Evolutionary conservation across 148 eudicot genomes (phyloP).

Genomic region (Rhododendron vialii): DNA sequence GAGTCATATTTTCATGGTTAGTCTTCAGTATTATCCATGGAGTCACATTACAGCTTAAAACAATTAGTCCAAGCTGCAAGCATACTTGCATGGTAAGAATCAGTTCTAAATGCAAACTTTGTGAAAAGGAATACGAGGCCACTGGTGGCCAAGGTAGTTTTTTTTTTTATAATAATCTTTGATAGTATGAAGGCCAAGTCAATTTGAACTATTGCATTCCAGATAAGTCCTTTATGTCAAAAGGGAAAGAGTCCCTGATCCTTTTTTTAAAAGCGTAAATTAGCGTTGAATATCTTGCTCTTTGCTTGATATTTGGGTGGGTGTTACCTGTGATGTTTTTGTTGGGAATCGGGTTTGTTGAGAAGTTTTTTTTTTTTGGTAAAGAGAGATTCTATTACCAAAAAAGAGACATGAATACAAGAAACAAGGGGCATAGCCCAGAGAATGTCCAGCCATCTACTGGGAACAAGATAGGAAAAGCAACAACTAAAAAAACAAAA

Average conservation of each 20-base stretch:
- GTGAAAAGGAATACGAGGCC: neutral
- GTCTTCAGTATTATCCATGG: slow-evolving; percentile 7
- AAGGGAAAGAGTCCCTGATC: neutral
- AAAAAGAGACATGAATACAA: too few species aligned
- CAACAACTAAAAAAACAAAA: too few species aligned
- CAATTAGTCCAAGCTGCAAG: neutral
- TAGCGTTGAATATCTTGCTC: neutral
- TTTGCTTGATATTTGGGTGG: neutral
- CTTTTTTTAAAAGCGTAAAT: neutral
- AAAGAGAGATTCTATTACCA: too few species aligned
- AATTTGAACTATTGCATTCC: neutral
- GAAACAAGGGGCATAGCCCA: too few species aligned
- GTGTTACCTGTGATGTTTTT: neutral
- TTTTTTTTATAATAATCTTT: neutral
- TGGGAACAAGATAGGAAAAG: too few species aligned
- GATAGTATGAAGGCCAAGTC: too few species aligned
- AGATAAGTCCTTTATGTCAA: neutral
- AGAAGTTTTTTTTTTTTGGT: neutral
- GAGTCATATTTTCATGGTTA: neutral
- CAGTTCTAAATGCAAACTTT: neutral
- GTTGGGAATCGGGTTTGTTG: neutral
- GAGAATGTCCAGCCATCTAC: too few species aligned
- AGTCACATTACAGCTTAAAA: neutral
- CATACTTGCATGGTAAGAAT: neutral
- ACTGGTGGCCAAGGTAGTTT: neutral